Evolutionary conservation across 139 green algal genomes (phyloP).

Genomic region (Chlorella vulgaris): DNA sequence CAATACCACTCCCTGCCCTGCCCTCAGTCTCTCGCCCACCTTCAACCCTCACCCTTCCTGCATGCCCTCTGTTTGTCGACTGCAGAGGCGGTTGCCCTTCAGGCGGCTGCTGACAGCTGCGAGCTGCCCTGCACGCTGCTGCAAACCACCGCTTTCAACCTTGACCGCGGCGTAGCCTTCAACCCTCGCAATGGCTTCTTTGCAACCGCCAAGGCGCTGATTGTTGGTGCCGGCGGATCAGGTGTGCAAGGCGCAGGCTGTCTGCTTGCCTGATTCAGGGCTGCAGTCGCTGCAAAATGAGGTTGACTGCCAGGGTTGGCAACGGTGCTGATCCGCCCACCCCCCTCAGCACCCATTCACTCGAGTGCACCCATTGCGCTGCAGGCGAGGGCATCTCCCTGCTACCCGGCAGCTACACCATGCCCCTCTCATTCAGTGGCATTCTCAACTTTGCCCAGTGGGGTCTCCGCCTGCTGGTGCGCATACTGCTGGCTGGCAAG

Average conservation of each 20-base stretch:
- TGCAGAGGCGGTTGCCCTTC: not conserved
- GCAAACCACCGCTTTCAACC: not conserved
- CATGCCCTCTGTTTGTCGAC: not conserved
- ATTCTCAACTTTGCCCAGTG: conserved; percentile 5
- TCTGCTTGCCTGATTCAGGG: not conserved
- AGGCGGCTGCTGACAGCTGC: not conserved
- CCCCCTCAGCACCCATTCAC: too few relatives aligned
- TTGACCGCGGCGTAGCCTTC: not conserved
- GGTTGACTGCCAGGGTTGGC: too few relatives aligned
- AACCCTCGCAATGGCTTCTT: not conserved
- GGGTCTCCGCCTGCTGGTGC: conserved; percentile 14
- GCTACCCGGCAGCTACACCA: not conserved
- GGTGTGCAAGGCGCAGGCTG: not conserved
- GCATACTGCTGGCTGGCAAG: not conserved
- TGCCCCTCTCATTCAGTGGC: not conserved
- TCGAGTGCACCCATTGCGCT: not conserved
- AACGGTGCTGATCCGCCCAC: too few relatives aligned
- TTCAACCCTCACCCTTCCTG: not conserved
- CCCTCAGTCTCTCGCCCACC: too few relatives aligned
- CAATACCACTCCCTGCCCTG: too few relatives aligned
- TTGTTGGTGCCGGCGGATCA: not conserved
- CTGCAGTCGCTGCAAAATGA: too few relatives aligned
- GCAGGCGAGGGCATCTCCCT: not conserved
- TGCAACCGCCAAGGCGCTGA: not conserved
- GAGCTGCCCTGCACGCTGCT: not conserved